Percentiles rank a stretch among this genome's conserved stretches.
Conservation (phyloP, 495 filamentous ascomycete genomes). For the Penicillium taxi region DNA sequence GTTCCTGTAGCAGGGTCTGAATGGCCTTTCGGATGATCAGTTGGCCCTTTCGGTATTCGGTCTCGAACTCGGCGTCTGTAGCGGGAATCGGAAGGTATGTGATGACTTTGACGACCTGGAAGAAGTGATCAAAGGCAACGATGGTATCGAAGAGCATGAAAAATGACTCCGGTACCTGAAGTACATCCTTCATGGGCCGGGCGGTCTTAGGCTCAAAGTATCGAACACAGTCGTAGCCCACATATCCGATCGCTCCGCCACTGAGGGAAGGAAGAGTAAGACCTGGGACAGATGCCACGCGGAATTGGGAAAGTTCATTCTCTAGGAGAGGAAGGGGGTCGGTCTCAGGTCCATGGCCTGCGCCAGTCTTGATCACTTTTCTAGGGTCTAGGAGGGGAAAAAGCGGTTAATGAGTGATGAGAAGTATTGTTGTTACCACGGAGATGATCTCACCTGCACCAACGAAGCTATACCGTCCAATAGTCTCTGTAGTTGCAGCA, state of each 20-base stretch:
- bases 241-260: constrained; percentile 90
- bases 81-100: constrained; percentile 62
- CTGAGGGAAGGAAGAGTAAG: constrained; percentile 74
- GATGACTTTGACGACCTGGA: constrained; percentile 82
- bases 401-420: no score
- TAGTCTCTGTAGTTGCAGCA: constrained; percentile 80
- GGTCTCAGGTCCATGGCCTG: constrained; percentile 70
- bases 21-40: constrained; percentile 57
- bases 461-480: constrained; percentile 91
- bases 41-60: constrained; percentile 58
- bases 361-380: constrained; percentile 79
- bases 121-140: constrained; percentile 91
- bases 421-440: no score
- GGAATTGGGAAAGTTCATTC: constrained; percentile 64
- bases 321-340: constrained; percentile 81
- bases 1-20: constrained; percentile 57
- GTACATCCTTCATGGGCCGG: constrained; percentile 75
- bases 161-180: constrained; percentile 81
- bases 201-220: constrained; percentile 96
- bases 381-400: constrained; percentile 52
- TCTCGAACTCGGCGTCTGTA: constrained; percentile 43
- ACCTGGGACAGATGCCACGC: constrained; percentile 71
- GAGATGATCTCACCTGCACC: constrained; percentile 76
- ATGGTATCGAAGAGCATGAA: constrained; percentile 99
- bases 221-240: constrained; percentile 92